These are phyloP conservation scores for Amaranthus palmeri DNA, from an alignment of 148 eudicot species.

Conservation along the genomic window DNA sequence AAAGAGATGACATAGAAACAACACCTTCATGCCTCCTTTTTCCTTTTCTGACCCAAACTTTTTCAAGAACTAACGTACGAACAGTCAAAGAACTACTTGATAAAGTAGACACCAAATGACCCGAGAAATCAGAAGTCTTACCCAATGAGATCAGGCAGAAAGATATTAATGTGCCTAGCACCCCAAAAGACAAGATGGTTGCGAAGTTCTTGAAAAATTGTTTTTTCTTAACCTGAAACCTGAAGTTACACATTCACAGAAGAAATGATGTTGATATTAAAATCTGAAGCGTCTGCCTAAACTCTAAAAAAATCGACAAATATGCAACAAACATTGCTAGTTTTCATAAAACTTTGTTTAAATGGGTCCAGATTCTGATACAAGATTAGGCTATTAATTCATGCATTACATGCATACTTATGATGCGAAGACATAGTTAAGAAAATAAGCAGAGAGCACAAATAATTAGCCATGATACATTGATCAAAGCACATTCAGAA, in stretches of 20 bases:
- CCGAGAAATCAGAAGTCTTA: conserved; percentile 25
- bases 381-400: not conserved
- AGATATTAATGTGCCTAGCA: conserved; percentile 77
- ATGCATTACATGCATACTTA: not conserved
- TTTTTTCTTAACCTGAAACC: conserved; percentile 99
- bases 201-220: conserved; percentile 87
- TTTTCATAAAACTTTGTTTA: not conserved
- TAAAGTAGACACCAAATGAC: not conserved
- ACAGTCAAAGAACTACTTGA: not conserved
- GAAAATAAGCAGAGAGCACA: not conserved
- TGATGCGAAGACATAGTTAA: not conserved
- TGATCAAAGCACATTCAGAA: not conserved
- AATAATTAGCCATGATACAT: not conserved
- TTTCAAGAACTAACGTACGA: not conserved
- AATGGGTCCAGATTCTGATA: not conserved
- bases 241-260: conserved; percentile 24
- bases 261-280: not conserved
- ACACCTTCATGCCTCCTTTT: not conserved
- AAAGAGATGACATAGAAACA: not conserved
- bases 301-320: no score
- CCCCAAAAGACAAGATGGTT: conserved; percentile 74
- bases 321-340: not conserved
- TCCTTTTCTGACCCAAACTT: not conserved
- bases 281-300: not conserved
- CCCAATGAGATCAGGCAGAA: conserved; percentile 78